Base-by-base conservation (phyloP, 2,329 filamentous ascomycete genomes). In the Alternaria metachromatica region DNA sequence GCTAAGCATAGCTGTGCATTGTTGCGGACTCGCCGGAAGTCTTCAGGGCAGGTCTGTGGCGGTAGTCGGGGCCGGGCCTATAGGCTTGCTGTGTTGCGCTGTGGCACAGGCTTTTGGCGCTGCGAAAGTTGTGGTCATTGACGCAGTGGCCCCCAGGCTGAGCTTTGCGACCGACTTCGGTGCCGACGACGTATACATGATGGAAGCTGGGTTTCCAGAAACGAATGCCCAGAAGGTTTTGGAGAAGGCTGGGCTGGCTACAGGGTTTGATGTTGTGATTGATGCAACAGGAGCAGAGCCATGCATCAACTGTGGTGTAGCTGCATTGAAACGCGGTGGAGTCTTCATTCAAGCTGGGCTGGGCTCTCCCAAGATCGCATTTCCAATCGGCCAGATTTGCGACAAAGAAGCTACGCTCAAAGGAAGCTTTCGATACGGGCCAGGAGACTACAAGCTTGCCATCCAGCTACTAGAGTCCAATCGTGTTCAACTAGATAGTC, bases 341-440 rank as follows among this genome's bases (percentile, higher is more conserved):
- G 49, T 64, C 2, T 69, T 72, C 41, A 63, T 76, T 18, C 72
- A 76, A 59, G 71, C 66, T 11, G 73, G 72, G 5, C 62, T 76
- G 4, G 71, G 72, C 4, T 46, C 55, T 23, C 65, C 69, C 21
- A 55, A 43, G 15, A 57, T 74, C 23, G 25, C 54, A 3, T 73
- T 75, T 54, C 73, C 70, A 9, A 66, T 75, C 13, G 68, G 65
- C 12, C 49, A 69, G 55, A 64, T 76, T 2, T 76, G 72, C 64
- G 67, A 68, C 25, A 75, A 76, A 49, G 75, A 76, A 61, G 67
- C 62, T 7, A 66, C 57, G 4, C 60, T 72, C 49, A 75, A 72
- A 37, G 70, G 69, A 6, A 73, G 68, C 51, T 76, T 78, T 54
- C 68, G 75, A 20, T 77, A 78, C 50, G 71, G 71, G 1, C 68